Evolutionary conservation across 2,329 filamentous ascomycete species (phyloP), one percentile per base, ranked within the genome.

Genomic region (Cryoendolithus antarcticus): DNA sequence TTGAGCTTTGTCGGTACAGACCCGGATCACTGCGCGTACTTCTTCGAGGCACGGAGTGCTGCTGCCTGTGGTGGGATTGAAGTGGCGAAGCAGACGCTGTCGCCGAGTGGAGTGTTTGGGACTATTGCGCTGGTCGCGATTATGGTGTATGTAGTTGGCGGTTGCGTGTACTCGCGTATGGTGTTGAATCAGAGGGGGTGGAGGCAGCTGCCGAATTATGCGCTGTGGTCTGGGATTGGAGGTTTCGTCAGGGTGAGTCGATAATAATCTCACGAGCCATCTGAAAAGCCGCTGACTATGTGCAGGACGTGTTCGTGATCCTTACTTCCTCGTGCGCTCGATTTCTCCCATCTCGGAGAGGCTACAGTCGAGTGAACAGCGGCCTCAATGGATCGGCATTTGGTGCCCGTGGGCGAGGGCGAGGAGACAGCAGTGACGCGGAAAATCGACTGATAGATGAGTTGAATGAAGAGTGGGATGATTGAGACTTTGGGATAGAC

Each of bases 391-490:
- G 35, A 5, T 38, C 4, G 32, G 36, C 10, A 15, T 21, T 2
- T n/a, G 34, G 34, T n/a, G 63, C 64, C 29, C 57, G 59, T 30
- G 55, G 60, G 27, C 55, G 64, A 35, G 58, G 61, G 9, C 58
- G 65, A 12, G 58, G 61, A 2, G 58, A 64, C 15, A 63, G 66
- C 36, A 62, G 73, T 4, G 89, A 95, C 43, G 88, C 86, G 40
- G 91, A 96, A 63, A 95, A 96, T 61, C 70, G 86, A 46, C 64
- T 96, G 51, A 96, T 98, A 59, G 89, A 96, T 60, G 86, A 95
- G 61, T 69, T 95, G 44, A 91, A 96, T 54, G 89, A 96, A 60
- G 88, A 95, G 58, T 96, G 89, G 89, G 88, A 95, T 51, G 88
- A 94, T 48, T 71, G 43, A 57, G 29, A 9, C 10, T 30, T 12